Evolutionary conservation across 2,329 filamentous ascomycete species (phyloP).

Genomic region (Aspergillus candidus): DNA sequence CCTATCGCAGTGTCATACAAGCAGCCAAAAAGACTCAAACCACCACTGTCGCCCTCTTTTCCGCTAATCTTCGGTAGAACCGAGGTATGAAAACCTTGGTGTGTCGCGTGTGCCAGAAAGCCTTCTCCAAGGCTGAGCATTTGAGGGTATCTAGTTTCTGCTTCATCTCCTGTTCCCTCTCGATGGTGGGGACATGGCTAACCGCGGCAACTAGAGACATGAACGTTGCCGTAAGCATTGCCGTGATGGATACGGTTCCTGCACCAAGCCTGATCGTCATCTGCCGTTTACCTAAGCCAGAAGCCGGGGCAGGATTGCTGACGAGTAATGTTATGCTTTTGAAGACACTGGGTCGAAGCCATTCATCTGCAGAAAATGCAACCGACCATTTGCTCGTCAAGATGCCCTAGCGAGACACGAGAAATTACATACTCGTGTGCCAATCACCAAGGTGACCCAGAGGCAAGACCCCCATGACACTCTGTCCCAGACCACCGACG

Average conservation of each 20-base stretch:
- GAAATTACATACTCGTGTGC: slow-evolving; percentile 34
- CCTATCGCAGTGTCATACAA: too few species aligned
- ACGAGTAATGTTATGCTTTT: slow-evolving; percentile 9
- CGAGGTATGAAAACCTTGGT: slow-evolving; percentile 26
- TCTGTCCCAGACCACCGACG: slow-evolving; percentile 10
- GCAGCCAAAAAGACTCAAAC: slow-evolving; percentile 1
- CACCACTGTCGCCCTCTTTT: slow-evolving; percentile 3
- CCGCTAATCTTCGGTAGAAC: too few species aligned
- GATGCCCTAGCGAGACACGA: slow-evolving; percentile 43
- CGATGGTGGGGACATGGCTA: slow-evolving; percentile 13
- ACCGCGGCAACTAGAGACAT: slow-evolving; percentile 32
- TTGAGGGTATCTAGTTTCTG: slow-evolving; percentile 27
- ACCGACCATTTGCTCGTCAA: slow-evolving; percentile 38
- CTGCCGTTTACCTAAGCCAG: slow-evolving; percentile 2
- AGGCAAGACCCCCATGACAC: slow-evolving; percentile 6
- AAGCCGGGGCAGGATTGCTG: slow-evolving; percentile 11
- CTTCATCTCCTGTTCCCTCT: background rate
- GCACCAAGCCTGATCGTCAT: slow-evolving; percentile 3
- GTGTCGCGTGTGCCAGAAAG: slow-evolving; percentile 37
- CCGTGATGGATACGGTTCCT: slow-evolving; percentile 4
- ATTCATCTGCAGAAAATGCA: slow-evolving; percentile 37
- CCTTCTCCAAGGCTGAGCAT: slow-evolving; percentile 40
- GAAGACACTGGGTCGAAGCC: slow-evolving; percentile 39
- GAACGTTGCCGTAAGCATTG: slow-evolving; percentile 38
- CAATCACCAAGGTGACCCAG: slow-evolving; percentile 15